Base-by-base conservation (phyloP, 306 rosid species). In the Quercus engelmannii region DNA sequence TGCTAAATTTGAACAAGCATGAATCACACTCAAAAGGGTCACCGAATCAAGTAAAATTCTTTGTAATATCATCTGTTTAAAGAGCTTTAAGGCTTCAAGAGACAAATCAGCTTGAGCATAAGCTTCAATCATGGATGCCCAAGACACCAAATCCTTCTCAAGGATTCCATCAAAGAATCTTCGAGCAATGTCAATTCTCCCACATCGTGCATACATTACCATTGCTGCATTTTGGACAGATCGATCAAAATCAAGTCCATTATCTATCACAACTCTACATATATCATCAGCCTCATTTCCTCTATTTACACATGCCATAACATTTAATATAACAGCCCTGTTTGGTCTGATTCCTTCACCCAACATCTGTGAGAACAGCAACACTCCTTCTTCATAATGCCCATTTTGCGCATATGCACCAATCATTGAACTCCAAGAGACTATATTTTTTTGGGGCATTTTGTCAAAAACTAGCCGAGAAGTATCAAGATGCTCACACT, bases 111-210 rank as follows among this genome's bases (percentile, higher is more conserved):
- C 86, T 49, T 74, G 78, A 18, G 55, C 84, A 21, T 84, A 87
- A 30, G 76, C 85, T 76, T 84, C 84, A 76, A 87, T 84, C 82
- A 87, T 87, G 38, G 90, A 87, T 19, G 88, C 72, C 90, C 88
- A 87, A 20, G 70, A 79, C 23, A 87, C 82, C 87, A 87, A 69
- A 80, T 87, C 90, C 73, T 81, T 87, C 38, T 76, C 84, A 46
- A 13, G 69, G 51, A 87, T 84, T 28, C 64, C 74, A 76, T 84
- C 69, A 69, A 87, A 87, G 52, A 83, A 78, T 3, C 71, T 56
- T 23, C 31, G 78, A 68, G 87, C 86, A 4, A 69, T 64, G 59
- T 78, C 86, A 14, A 87, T 79, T 69, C 78, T 83, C 78, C 84
- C 78, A 30, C 80, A 83, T 30, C 87, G 78, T 43, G 86, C 87